Evolutionary conservation across 2,329 filamentous ascomycete genomes (phyloP).

Genomic region (Aspergillus glaucus): DNA sequence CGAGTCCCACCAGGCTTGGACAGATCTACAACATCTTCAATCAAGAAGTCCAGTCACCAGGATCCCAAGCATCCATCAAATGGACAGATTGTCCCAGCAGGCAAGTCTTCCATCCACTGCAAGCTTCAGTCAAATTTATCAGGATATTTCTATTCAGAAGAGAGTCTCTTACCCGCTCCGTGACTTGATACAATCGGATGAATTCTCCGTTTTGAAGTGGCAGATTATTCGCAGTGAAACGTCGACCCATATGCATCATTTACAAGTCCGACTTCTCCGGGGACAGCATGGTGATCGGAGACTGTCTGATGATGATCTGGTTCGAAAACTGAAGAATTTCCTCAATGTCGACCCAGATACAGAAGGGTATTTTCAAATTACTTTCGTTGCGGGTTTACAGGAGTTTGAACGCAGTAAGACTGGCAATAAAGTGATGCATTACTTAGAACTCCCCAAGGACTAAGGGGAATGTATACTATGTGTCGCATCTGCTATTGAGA

Average conservation of each 20-base stretch:
- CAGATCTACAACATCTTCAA: slow-evolving; percentile 1
- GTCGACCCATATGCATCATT: neutral
- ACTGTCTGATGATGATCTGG: neutral
- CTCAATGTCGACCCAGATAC: neutral
- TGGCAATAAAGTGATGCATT: neutral
- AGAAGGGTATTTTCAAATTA: neutral
- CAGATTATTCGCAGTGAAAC: neutral
- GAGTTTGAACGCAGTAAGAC: neutral
- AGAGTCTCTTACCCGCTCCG: too few relatives aligned
- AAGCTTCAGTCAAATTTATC: too few relatives aligned
- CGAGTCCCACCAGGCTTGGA: neutral
- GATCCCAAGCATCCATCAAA: slow-evolving; percentile 6
- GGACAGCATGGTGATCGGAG: neutral
- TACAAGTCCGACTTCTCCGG: neutral
- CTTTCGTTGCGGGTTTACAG: neutral
- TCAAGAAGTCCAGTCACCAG: slow-evolving; percentile 15
- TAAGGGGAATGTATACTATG: neutral
- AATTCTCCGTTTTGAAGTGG: neutral
- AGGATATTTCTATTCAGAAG: too few relatives aligned
- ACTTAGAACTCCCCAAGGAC: neutral
- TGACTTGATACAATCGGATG: neutral
- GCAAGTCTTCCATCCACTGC: neutral
- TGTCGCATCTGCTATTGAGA: too few relatives aligned
- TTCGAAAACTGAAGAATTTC: neutral
- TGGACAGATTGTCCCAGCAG: neutral